These are phyloP conservation scores for Dryadomyces sulphureus DNA, from an alignment of 2,329 filamentous ascomycete genomes.

Conservation along the genomic window DNA sequence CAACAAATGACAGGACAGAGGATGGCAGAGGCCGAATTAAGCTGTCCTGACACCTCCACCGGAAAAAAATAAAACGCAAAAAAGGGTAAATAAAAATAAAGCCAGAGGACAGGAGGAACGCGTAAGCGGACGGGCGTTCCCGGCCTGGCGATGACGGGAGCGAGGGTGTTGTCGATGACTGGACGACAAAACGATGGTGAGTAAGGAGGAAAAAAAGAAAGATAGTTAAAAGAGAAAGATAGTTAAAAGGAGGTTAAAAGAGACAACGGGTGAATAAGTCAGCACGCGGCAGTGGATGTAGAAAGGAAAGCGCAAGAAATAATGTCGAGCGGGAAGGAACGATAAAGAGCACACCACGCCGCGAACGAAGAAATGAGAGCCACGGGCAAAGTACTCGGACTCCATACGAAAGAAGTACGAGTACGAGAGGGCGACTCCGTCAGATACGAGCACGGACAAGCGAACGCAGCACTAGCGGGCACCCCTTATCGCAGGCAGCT, in stretches of 20 bases:
- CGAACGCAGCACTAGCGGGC: not conserved
- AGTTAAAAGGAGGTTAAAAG: not conserved
- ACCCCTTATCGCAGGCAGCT: not conserved
- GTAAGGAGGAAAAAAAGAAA: not conserved
- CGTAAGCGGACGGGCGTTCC: not conserved
- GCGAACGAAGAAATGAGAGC: not conserved
- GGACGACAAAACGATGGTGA: not conserved
- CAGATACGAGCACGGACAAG: not conserved
- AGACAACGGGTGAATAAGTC: constrained; percentile 1
- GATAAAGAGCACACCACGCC: not conserved
- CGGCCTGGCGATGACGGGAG: too few relatives aligned
- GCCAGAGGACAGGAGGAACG: not conserved
- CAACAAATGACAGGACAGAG: not conserved
- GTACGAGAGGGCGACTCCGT: not conserved
- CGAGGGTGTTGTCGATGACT: not conserved
- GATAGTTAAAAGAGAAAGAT: not conserved
- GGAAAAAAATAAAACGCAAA: not conserved
- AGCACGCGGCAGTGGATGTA: not conserved
- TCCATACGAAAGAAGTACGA: not conserved
- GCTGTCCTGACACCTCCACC: not conserved
- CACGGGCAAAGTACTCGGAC: not conserved
- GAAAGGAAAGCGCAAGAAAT: not conserved
- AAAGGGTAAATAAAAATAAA: not conserved
- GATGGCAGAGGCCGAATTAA: not conserved
- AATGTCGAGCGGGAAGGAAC: not conserved